Conservation (phyloP, 495 filamentous ascomycete genomes). For the Penicillium bialowiezense region DNA sequence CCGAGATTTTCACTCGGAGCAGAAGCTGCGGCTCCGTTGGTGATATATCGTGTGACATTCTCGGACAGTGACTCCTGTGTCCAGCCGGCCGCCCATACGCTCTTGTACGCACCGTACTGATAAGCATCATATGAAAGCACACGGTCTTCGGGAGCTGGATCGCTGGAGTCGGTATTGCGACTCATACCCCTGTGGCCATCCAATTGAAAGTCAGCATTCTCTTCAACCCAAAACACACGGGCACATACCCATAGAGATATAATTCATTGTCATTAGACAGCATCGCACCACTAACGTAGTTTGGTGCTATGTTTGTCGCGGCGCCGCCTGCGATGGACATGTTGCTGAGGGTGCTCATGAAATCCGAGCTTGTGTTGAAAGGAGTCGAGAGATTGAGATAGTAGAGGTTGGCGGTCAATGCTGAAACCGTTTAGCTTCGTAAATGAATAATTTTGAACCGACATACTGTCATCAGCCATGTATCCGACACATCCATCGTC, state of each 20-base stretch:
- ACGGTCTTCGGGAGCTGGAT: constrained; percentile 1
- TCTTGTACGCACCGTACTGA: constrained; percentile 41
- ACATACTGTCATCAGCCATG: not conserved
- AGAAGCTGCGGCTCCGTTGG: constrained; percentile 60
- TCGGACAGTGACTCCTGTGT: constrained; percentile 30
- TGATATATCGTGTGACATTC: constrained; percentile 58
- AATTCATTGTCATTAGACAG: constrained; percentile 63
- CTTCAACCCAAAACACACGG: not conserved
- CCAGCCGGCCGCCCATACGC: constrained; percentile 42
- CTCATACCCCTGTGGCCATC: constrained; percentile 7
- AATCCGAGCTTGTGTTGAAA: constrained; percentile 35
- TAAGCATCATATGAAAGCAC: constrained; percentile 45
- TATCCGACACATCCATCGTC: constrained; percentile 19
- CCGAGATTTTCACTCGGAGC: constrained; percentile 70
- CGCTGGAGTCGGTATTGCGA: not conserved
- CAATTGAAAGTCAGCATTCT: not conserved
- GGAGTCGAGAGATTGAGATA: constrained; percentile 50
- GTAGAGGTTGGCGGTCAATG: constrained; percentile 46
- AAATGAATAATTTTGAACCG: not conserved
- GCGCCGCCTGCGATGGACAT: constrained; percentile 42
- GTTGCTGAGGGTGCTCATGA: constrained; percentile 9
- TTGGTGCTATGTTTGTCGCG: constrained; percentile 55
- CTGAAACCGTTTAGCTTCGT: constrained; percentile 38
- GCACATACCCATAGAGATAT: constrained; percentile 37
- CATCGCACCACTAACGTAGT: constrained; percentile 61